These are phyloP conservation scores for Colletotrichum endophyticum DNA, from an alignment of 2,329 filamentous ascomycete genomes.

Conservation along the genomic window DNA sequence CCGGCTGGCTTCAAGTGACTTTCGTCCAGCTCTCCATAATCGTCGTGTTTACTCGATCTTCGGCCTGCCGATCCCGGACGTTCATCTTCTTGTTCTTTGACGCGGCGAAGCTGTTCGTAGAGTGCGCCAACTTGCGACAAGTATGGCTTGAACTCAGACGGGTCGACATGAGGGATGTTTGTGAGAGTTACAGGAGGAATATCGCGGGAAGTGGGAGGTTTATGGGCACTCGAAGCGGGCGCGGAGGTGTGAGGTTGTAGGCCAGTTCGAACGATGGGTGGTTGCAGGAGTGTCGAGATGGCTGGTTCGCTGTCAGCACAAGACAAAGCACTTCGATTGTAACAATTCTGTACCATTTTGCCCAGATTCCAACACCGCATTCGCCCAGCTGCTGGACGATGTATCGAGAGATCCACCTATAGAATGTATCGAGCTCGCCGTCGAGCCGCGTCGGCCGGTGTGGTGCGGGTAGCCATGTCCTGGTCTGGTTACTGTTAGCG, in stretches of 20 bases:
- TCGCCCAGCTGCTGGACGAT: conserved; percentile 59
- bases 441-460: conserved; percentile 74
- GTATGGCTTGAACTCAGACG: conserved; percentile 82
- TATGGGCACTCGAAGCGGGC: conserved; percentile 73
- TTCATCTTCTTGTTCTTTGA: conserved; percentile 79
- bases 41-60: conserved; percentile 46
- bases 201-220: conserved; percentile 82
- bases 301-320: conserved; percentile 50
- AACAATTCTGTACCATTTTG: conserved; percentile 72
- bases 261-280: conserved; percentile 88
- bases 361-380: conserved; percentile 71
- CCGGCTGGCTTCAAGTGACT: conserved; percentile 51
- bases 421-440: conserved; percentile 86
- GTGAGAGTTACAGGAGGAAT: conserved; percentile 93
- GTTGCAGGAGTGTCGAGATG: conserved; percentile 91
- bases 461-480: conserved; percentile 51
- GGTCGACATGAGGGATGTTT: conserved; percentile 83
- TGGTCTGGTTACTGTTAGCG: conserved; percentile 36
- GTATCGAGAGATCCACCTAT: conserved; percentile 84
- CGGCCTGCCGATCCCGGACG: conserved; percentile 26
- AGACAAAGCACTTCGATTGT: background rate
- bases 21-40: conserved; percentile 46
- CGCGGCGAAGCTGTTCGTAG: conserved; percentile 86
- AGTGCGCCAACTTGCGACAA: conserved; percentile 83
- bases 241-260: conserved; percentile 79